Conservation (phyloP, 306 rosid species). For the Dryas drummondii region DNA sequence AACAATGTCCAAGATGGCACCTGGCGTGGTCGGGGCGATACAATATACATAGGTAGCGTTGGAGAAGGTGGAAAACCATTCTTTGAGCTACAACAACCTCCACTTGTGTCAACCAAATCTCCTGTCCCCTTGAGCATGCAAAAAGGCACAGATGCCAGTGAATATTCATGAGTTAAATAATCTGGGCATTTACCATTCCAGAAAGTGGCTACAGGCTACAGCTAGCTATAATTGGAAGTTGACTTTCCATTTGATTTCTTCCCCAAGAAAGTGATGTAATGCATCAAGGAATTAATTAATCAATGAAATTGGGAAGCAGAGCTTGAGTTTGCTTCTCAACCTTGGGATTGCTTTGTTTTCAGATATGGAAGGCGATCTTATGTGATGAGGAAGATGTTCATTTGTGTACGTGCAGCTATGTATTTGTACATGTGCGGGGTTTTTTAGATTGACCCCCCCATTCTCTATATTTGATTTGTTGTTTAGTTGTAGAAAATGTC, state of each 20-base stretch:
- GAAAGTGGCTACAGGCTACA: slow-evolving; percentile 21
- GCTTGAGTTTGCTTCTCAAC: slow-evolving; percentile 16
- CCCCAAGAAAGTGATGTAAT: slow-evolving; percentile 10
- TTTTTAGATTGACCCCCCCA: slow-evolving; percentile 30
- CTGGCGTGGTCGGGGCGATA: slow-evolving; percentile 98
- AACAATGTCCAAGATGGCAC: slow-evolving; percentile 95
- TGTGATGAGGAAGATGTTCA: slow-evolving; percentile 16
- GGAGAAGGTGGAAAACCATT: slow-evolving; percentile 57
- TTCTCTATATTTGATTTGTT: slow-evolving; percentile 15
- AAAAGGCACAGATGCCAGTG: slow-evolving; percentile 24
- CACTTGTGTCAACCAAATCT: slow-evolving; percentile 42
- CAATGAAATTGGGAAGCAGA: slow-evolving; percentile 4
- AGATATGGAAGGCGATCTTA: slow-evolving; percentile 19
- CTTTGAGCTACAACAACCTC: slow-evolving; percentile 59
- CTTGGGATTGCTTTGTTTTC: slow-evolving; percentile 7
- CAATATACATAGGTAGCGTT: slow-evolving; percentile 64
- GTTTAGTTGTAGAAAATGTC: slow-evolving; percentile 22
- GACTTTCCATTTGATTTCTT: slow-evolving; percentile 16
- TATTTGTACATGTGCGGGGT: slow-evolving; percentile 32
- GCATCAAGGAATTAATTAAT: not conserved
- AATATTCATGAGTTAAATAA: slow-evolving; percentile 34
- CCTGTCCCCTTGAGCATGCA: slow-evolving; percentile 30
- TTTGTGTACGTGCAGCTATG: slow-evolving; percentile 23
- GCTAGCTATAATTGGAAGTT: not conserved
- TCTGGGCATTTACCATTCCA: slow-evolving; percentile 20